Conservation (phyloP, 106 monocot species). For the Platanthera guangdongensis region DNA sequence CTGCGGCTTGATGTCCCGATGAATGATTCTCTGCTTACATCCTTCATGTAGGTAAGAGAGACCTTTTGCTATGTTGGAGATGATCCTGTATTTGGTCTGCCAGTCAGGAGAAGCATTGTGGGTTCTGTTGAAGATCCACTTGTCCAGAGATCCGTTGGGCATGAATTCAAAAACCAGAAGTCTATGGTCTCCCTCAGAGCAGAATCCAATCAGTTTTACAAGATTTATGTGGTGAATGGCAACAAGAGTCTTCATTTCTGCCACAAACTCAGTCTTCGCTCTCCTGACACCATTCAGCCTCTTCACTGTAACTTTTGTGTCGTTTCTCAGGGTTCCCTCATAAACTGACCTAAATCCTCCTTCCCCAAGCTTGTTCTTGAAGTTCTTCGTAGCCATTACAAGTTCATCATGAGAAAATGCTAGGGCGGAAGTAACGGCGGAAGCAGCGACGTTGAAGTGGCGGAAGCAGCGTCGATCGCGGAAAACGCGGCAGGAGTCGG, state of each 20-base stretch:
- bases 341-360: constrained; percentile 15
- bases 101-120: constrained; percentile 5
- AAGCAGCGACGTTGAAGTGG: too few relatives aligned
- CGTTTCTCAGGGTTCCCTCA: constrained; percentile 10
- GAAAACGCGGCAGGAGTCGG: too few relatives aligned
- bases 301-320: constrained; percentile 6
- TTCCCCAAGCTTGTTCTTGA: constrained; percentile 2
- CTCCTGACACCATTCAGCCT: constrained; percentile 5
- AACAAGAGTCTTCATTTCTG: constrained; percentile 8
- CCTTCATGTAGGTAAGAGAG: constrained; percentile 20
- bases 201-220: constrained; percentile 21
- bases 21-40: constrained; percentile 14
- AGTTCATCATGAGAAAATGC: constrained; percentile 22
- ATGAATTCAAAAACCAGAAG: constrained; percentile 29
- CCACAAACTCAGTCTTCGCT: constrained; percentile 17
- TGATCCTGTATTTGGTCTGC: constrained; percentile 10
- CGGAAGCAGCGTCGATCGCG: too few relatives aligned
- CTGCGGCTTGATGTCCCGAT: constrained; percentile 21
- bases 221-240: constrained; percentile 37
- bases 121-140: constrained; percentile 25
- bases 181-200: constrained; percentile 12
- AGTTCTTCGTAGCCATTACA: neutral
- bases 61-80: constrained; percentile 13
- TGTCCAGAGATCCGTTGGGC: constrained; percentile 25
- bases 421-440: too few relatives aligned